Evolutionary conservation across 2,329 filamentous ascomycete genomes (phyloP), one percentile per base, ranked within the genome.

Genomic region (Pestalotiopsis sp.): DNA sequence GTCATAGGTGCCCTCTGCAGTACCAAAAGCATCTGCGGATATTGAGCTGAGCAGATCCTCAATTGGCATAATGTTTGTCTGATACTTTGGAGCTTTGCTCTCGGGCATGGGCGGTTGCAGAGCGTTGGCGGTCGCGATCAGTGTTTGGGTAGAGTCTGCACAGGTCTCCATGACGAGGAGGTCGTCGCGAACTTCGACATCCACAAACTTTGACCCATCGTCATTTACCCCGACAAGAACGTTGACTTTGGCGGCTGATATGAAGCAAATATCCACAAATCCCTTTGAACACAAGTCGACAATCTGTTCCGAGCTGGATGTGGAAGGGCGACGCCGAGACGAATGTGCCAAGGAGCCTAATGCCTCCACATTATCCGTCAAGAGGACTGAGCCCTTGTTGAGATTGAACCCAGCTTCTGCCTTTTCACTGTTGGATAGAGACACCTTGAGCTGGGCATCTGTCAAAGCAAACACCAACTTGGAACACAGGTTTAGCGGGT

Each of bases 121-220:
- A 0, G 92, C 94, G 75, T 92, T 93, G 17, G 95, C 82, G 57
- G 97, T 87, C 2, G 88, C 86, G 66, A 97, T 91, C 14, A 99
- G 85, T 0, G 96, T 99, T 78, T 98, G 94, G 0, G 94, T 98
- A 1, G 96, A 99, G 80, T 99, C 96, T 38, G 96, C 96, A 75
- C 97, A 99, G 1, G 95, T 97, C 80, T 99, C 96, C 6, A 99
- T 83, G 41, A 99, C 91, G 66, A 99, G 85, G 1, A 99, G 85
- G 72, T 97, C 92, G 75, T 97, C 95, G 70, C 90, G 90, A 61
- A 98, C 83, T 71, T 97, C 93, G 1, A 98, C 86, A 73, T 96
- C 91, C 14, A 98, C 80, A 56, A 89, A 87, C 71, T 91, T 92
- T 38, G 90, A 85, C 0, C 86, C 88, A 45, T 90, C 86, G 1